phyloP scores from a whole-genome alignment of 495 filamentous ascomycete species.

The Annulohypoxylon bovei region DNA sequence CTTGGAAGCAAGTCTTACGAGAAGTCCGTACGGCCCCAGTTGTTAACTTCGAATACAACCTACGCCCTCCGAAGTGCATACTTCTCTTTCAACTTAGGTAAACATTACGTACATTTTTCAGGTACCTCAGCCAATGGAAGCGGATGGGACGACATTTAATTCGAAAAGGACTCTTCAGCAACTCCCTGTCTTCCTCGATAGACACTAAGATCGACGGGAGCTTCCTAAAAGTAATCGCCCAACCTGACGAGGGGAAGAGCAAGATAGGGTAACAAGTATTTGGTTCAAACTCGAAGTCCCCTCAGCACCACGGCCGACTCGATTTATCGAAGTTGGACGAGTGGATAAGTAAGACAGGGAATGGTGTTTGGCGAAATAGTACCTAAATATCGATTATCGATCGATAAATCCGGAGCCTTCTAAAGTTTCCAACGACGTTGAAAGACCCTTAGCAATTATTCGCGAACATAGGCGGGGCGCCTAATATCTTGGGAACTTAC shows the following conservation, averaged over 20 bases:
- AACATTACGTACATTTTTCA: background rate
- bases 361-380: background rate
- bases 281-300: background rate
- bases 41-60: background rate
- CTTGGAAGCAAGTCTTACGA: background rate
- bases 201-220: background rate
- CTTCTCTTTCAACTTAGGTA: background rate
- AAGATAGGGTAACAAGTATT: background rate
- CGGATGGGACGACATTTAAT: background rate
- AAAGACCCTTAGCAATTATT: background rate
- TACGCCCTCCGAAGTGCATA: background rate
- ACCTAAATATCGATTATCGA: background rate
- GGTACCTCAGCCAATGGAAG: background rate
- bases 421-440: background rate
- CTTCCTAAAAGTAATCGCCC: background rate
- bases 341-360: background rate
- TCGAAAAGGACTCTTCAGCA: background rate
- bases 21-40: background rate
- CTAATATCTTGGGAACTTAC: background rate
- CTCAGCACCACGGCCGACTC: background rate
- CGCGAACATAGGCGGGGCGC: background rate
- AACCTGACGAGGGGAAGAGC: background rate
- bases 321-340: background rate
- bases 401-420: background rate
- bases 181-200: background rate